Evolutionary conservation across 108 stramenopile species (phyloP).

Genomic region (Fistulifera pelliculosa): DNA sequence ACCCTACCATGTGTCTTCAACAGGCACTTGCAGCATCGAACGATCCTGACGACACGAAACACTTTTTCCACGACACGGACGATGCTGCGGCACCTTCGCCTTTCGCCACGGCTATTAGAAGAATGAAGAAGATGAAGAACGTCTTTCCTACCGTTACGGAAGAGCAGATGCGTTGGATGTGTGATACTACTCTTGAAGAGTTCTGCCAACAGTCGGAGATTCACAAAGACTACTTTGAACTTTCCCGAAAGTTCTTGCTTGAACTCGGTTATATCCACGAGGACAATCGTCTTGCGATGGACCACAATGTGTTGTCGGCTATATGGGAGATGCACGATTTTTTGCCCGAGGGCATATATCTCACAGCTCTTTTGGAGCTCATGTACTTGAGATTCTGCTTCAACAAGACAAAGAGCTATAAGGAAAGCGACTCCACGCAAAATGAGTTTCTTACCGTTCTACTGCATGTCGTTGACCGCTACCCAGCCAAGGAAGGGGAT

Average conservation of each 20-base stretch:
- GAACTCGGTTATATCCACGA: slow-evolving; percentile 73
- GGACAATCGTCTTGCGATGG: slow-evolving; percentile 70
- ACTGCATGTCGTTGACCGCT: slow-evolving; percentile 80
- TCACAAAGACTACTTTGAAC: slow-evolving; percentile 46
- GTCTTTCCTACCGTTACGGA: slow-evolving; percentile 78
- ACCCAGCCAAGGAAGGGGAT: slow-evolving; percentile 63
- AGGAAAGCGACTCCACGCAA: slow-evolving; percentile 77
- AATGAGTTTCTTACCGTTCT: slow-evolving; percentile 80
- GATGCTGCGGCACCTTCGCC: slow-evolving; percentile 32
- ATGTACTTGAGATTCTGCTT: slow-evolving; percentile 75
- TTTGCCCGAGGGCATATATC: slow-evolving; percentile 68
- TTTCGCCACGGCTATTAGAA: slow-evolving; percentile 62
- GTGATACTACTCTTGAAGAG: slow-evolving; percentile 66
- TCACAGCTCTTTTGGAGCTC: slow-evolving; percentile 66
- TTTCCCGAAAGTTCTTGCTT: slow-evolving; percentile 56
- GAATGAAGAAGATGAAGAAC: slow-evolving; percentile 59
- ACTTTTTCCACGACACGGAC: slow-evolving; percentile 50
- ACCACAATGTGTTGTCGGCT: slow-evolving; percentile 78
- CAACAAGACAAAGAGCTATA: slow-evolving; percentile 81
- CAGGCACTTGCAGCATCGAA: slow-evolving; percentile 80
- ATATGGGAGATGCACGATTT: slow-evolving; percentile 81
- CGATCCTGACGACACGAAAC: slow-evolving; percentile 63
- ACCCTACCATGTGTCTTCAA: slow-evolving; percentile 90
- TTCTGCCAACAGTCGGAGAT: slow-evolving; percentile 52
- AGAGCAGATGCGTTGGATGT: slow-evolving; percentile 78